Percentiles rank a stretch among this genome's conserved stretches.
These are phyloP conservation scores for Sugiyamaella novakii DNA, from an alignment of 1,139 yeast species.

Conservation along the genomic window DNA sequence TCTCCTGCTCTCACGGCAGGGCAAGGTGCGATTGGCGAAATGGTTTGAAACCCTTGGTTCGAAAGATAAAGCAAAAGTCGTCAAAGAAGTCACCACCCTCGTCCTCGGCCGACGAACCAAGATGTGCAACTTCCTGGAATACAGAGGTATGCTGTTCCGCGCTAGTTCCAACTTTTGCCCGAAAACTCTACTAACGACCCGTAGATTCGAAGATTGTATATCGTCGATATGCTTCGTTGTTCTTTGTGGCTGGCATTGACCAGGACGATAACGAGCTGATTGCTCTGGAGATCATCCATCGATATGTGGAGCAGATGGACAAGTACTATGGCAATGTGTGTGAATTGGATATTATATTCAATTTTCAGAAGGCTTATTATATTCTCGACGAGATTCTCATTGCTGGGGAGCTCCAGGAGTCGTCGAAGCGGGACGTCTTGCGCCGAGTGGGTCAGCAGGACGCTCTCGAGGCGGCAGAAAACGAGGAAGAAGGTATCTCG, in stretches of 20 bases:
- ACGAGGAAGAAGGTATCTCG: slow-evolving; percentile 44
- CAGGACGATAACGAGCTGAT: slow-evolving; percentile 84
- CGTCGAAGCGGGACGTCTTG: slow-evolving; percentile 77
- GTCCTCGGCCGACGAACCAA: slow-evolving; percentile 84
- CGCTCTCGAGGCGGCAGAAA: slow-evolving; percentile 67
- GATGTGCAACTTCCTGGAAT: slow-evolving; percentile 95
- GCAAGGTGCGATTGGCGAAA: slow-evolving; percentile 87
- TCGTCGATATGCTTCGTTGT: slow-evolving; percentile 88
- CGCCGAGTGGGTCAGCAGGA: slow-evolving; percentile 79
- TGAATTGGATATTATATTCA: slow-evolving; percentile 83
- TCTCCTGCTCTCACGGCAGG: slow-evolving; percentile 86
- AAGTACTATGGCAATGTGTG: slow-evolving; percentile 95
- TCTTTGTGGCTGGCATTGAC: slow-evolving; percentile 84
- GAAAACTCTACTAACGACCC: not conserved
- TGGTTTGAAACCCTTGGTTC: slow-evolving; percentile 86
- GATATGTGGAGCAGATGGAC: slow-evolving; percentile 97
- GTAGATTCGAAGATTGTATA: slow-evolving; percentile 81
- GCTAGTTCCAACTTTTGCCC: not conserved
- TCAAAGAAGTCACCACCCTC: slow-evolving; percentile 82
- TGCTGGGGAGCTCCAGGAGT: slow-evolving; percentile 83
- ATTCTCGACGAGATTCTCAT: slow-evolving; percentile 83
- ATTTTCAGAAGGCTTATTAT: slow-evolving; percentile 90
- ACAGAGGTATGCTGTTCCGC: slow-evolving; percentile 47
- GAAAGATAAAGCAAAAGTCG: slow-evolving; percentile 80
- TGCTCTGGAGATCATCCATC: slow-evolving; percentile 82